Base-by-base conservation (phyloP, 768 basidiomycete species). In the Lentinula sp. region DNA sequence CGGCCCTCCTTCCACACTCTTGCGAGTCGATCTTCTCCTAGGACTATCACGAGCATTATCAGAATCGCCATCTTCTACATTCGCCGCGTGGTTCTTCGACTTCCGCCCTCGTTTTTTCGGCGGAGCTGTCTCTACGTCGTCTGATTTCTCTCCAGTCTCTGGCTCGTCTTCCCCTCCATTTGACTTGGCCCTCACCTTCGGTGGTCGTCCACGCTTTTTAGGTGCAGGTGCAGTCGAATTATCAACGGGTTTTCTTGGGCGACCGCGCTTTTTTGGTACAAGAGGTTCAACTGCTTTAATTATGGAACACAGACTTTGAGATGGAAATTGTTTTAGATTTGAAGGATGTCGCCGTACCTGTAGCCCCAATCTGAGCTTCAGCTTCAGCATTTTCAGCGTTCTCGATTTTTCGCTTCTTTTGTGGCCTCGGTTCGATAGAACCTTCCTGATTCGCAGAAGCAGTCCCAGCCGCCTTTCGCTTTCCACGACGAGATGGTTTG, bases 211-310 rank as follows among this genome's bases (percentile, higher is more conserved):
- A 36, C 76, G 74, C 64, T 76, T 76, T 66, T 69, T 73, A 9
- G 71, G 71, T 12, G 12, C 20, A 55, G 48, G 53, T 8, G 1
- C 39, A 20, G 36, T n/a, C 13, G 37, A n/a, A 36, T n/a, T 5
- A 41, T 56, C 50, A 15, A 36, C 35, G 6, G 32, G 3, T 23
- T 56, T 56, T 43, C 41, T 42, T 7, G 66, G 70, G 23, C 73
- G 72, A n/a, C 73, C 73, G 37, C 76, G 75, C 65, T 76, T 76
- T 66, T 69, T 74, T 6, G 71, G 72, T 13, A 54, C 12, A 6
- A 61, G 59, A 50, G 56, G 13, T 45, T 64, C 49, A 8, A 54
- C 15, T 23, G 63, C 62, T 45, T 28, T 28, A 16, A 49, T 32
- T n/a, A 18, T 36, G 32, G 20, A 13, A n/a, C 12, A 7, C 15